Percentiles rank a stretch among this genome's conserved stretches.
These are phyloP conservation scores for Colletotrichum chrysophilum DNA, from an alignment of 2,329 filamentous ascomycete genomes.

Conservation along the genomic window DNA sequence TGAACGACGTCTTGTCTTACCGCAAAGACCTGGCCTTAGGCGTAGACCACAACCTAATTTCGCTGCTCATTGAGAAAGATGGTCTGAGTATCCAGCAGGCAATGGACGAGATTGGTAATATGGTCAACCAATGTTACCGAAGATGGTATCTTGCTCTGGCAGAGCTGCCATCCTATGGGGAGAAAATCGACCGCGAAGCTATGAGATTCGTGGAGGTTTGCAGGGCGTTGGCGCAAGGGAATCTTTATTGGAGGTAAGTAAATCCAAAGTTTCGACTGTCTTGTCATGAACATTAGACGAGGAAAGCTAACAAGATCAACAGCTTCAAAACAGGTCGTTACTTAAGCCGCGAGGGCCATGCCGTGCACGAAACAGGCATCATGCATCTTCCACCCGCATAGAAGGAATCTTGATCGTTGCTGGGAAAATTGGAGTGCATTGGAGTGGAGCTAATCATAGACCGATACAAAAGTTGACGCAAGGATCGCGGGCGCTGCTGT, in stretches of 20 bases:
- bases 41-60: neutral
- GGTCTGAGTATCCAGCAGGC: neutral
- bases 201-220: neutral
- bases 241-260: neutral
- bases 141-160: neutral
- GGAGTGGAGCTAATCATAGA: neutral
- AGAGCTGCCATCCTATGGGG: neutral
- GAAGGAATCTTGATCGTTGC: conserved; percentile 46
- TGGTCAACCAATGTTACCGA: neutral
- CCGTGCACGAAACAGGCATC: neutral
- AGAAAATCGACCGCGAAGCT: neutral
- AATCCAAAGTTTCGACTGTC: neutral
- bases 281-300: neutral
- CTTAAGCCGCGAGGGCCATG: neutral
- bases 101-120: neutral
- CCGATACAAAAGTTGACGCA: neutral
- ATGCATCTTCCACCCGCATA: conserved; percentile 21
- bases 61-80: neutral
- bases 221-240: neutral
- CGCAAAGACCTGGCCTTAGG: neutral
- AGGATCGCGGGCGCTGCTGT: neutral
- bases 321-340: neutral
- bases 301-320: neutral
- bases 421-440: neutral
- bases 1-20: neutral